Base-by-base conservation (phyloP, 768 basidiomycete species). In the Macrolepiota dolichaula region DNA sequence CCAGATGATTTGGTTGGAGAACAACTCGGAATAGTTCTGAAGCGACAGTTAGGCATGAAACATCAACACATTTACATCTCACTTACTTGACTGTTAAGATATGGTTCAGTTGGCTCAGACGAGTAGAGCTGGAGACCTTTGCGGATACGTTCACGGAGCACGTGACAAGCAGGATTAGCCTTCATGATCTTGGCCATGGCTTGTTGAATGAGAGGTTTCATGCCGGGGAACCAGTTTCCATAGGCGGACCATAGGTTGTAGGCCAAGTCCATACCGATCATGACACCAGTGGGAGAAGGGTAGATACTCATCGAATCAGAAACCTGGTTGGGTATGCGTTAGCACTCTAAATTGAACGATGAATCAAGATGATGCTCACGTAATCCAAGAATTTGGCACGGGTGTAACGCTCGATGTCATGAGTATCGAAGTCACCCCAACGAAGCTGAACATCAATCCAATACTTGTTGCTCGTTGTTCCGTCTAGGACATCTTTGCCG, bases 141-240 rank as follows among this genome's bases (percentile, higher is more conserved):
- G 67, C 97, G 87, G 68, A 99, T 98, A 77, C 97, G 97, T 77
- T 99, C 97, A 57, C 97, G 92, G 59, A 99, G 79, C 44, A 99
- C 97, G 71, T 98, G 97, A 57, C 91, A 88, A 13, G 97, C 97
- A 25, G 97, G 97, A 69, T 99, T 98, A 55, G 97, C 97, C 76
- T 99, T 99, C 94, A 98, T 96, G 73, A 99, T 91, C 83, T 98
- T 99, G 12, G 92, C 94, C 95, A 99, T 97, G 4, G 96, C 97
- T 75, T 97, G 96, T 73, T 97, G 96, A 61, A 99, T 89, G 63
- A 99, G 82, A 4, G 96, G 96, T 76, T 98, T 98, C 83, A 98
- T 85, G 50, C 97, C 96, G 13, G 97, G 97, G 89, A 98, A 97
- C 94, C 93, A 98, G 72, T 96, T 96, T 63, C 97, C 97, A 68